Evolutionary conservation across 495 filamentous ascomycete genomes (phyloP).

Genomic region (Thozetella sp.): DNA sequence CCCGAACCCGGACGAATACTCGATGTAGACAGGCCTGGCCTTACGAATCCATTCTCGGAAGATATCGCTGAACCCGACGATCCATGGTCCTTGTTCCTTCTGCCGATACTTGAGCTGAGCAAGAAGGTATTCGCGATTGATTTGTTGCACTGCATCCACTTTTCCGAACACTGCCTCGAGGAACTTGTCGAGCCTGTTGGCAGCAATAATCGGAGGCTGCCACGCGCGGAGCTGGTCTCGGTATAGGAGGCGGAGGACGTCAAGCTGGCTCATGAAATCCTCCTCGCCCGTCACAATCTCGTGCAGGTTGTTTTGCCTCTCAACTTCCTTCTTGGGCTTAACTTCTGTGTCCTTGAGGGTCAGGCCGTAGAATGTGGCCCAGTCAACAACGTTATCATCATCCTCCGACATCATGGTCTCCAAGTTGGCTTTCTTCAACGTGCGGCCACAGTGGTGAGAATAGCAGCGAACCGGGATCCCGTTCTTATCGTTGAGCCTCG

Average conservation of each 20-base stretch:
- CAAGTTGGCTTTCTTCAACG: slow-evolving; percentile 90
- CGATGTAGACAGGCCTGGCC: slow-evolving; percentile 84
- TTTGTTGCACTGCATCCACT: slow-evolving; percentile 83
- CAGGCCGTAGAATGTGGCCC: slow-evolving; percentile 89
- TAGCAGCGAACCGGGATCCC: slow-evolving; percentile 79
- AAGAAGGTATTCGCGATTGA: slow-evolving; percentile 92
- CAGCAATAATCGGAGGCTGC: slow-evolving; percentile 80
- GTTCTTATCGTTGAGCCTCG: slow-evolving; percentile 29
- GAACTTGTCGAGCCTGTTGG: slow-evolving; percentile 75
- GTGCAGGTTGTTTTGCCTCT: slow-evolving; percentile 92
- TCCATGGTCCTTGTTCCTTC: slow-evolving; percentile 93
- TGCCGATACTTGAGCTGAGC: slow-evolving; percentile 97
- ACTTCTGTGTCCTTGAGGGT: slow-evolving; percentile 72
- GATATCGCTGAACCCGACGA: slow-evolving; percentile 93
- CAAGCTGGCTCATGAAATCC: slow-evolving; percentile 82
- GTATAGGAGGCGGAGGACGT: slow-evolving; percentile 83
- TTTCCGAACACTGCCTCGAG: slow-evolving; percentile 86
- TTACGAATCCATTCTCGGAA: slow-evolving; percentile 99
- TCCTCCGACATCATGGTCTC: slow-evolving; percentile 68
- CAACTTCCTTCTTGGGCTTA: slow-evolving; percentile 81
- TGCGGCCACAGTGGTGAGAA: slow-evolving; percentile 90
- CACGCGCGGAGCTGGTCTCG: slow-evolving; percentile 74
- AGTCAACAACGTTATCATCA: slow-evolving; percentile 74
- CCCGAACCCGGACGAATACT: slow-evolving; percentile 88
- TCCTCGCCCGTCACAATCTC: slow-evolving; percentile 96